These are phyloP conservation scores for Moesziomyces parantarcticus DNA, from an alignment of 1,284 basidiomycete species.

Conservation along the genomic window DNA sequence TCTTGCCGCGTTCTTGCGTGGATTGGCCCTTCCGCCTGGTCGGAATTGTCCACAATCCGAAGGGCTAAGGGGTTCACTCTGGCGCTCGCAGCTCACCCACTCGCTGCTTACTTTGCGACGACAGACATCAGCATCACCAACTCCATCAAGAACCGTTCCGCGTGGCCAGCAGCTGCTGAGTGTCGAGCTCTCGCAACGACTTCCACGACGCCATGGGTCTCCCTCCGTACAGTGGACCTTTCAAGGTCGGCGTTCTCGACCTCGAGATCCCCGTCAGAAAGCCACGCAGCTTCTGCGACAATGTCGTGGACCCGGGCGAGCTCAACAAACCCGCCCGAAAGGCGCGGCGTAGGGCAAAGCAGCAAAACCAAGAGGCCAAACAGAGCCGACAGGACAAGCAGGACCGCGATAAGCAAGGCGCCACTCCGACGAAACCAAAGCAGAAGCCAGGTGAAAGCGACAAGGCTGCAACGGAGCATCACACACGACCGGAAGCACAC, in stretches of 20 bases:
- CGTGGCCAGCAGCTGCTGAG: too few relatives aligned
- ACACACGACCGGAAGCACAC: neutral
- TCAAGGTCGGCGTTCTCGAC: constrained; percentile 57
- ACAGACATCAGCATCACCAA: too few relatives aligned
- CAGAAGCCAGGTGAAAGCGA: neutral
- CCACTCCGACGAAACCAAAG: neutral
- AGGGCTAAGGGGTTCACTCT: too few relatives aligned
- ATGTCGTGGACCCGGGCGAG: constrained; percentile 29
- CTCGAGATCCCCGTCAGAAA: constrained; percentile 58
- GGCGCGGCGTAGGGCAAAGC: constrained; percentile 14
- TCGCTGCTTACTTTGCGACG: too few relatives aligned
- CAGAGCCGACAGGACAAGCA: constrained; percentile 15
- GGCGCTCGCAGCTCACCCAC: too few relatives aligned
- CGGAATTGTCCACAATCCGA: too few relatives aligned
- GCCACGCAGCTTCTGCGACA: constrained; percentile 48
- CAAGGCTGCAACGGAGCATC: neutral
- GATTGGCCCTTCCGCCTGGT: too few relatives aligned
- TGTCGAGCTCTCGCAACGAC: neutral
- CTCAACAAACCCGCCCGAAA: constrained; percentile 29
- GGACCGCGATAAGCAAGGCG: neutral
- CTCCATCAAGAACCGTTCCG: too few relatives aligned
- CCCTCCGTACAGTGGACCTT: constrained; percentile 47
- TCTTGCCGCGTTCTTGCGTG: too few relatives aligned
- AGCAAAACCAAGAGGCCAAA: constrained; percentile 19
- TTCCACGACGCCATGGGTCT: constrained; percentile 30